A percentile compares a stretch with the other conserved stretches of the same genome.
Conservation (phyloP, 83 land plant species). For the Thuja plicata region DNA sequence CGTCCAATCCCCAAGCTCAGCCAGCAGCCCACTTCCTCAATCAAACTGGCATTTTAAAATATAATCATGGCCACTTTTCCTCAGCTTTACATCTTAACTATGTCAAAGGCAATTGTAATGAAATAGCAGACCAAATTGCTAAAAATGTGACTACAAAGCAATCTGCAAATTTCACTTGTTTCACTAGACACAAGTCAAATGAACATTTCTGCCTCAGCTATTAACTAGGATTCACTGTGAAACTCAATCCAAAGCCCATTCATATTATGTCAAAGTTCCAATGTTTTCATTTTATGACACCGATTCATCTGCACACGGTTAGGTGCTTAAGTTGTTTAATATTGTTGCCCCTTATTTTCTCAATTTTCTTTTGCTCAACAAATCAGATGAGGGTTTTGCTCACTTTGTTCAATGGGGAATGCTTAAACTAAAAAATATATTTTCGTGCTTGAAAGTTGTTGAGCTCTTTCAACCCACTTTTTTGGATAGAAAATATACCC, state of each 20-base stretch:
- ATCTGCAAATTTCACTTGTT: not conserved
- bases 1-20: not conserved
- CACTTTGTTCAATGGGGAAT: not conserved
- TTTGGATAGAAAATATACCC: too few species aligned
- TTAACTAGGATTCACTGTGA: not conserved
- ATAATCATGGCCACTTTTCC: not conserved
- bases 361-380: not conserved
- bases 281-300: not conserved
- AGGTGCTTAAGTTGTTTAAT: not conserved
- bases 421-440: too few species aligned
- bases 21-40: not conserved
- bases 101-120: not conserved
- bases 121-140: not conserved
- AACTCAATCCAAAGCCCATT: not conserved
- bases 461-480: too few species aligned
- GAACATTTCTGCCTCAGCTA: not conserved
- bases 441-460: too few species aligned
- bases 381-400: not conserved
- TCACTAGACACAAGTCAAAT: not conserved
- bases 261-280: not conserved
- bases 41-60: not conserved
- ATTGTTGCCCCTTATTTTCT: not conserved
- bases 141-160: not conserved
- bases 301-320: not conserved
- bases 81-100: not conserved